Percentiles rank a stretch among this genome's conserved stretches.
These are phyloP conservation scores for Boletus sp. DNA, from an alignment of 768 basidiomycete species.

Conservation along the genomic window DNA sequence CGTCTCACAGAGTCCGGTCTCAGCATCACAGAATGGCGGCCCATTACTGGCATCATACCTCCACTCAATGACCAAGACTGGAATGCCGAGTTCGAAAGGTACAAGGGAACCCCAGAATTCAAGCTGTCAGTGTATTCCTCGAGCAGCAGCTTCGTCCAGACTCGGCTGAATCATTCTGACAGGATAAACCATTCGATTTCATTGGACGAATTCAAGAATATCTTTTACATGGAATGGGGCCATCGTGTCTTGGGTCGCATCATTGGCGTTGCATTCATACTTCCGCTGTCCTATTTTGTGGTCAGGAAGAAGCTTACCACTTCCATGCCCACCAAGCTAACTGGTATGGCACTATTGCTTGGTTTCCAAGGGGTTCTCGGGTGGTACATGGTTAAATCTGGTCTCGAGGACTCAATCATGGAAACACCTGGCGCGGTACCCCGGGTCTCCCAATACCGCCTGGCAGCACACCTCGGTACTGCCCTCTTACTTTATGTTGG, in stretches of 20 bases:
- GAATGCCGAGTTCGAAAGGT: conserved; percentile 89
- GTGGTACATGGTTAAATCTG: conserved; percentile 99
- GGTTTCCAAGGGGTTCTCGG: conserved; percentile 91
- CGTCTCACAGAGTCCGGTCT: conserved; percentile 96
- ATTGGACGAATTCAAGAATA: conserved; percentile 88
- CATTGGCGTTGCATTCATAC: conserved; percentile 78
- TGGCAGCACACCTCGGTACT: conserved; percentile 91
- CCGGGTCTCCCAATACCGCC: conserved; percentile 93
- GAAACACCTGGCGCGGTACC: conserved; percentile 82
- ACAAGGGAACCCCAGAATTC: conserved; percentile 93
- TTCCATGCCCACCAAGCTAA: conserved; percentile 58
- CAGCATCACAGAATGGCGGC: conserved; percentile 97
- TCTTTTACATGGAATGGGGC: conserved; percentile 98
- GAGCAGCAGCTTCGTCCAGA: neutral
- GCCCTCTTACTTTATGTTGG: conserved; percentile 90
- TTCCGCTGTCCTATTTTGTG: conserved; percentile 80
- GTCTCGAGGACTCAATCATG: conserved; percentile 79
- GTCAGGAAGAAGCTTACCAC: conserved; percentile 64
- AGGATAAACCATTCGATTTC: conserved; percentile 89
- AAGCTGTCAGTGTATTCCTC: conserved; percentile 63
- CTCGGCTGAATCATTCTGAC: conserved; percentile 1
- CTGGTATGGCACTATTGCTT: conserved; percentile 74
- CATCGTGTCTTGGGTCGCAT: conserved; percentile 92
- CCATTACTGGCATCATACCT: conserved; percentile 84
- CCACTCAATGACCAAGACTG: conserved; percentile 76